Percentiles rank a stretch among this genome's conserved stretches.
phyloP scores from a whole-genome alignment of 2,329 filamentous ascomycete species.

The Xylariales sp. region DNA sequence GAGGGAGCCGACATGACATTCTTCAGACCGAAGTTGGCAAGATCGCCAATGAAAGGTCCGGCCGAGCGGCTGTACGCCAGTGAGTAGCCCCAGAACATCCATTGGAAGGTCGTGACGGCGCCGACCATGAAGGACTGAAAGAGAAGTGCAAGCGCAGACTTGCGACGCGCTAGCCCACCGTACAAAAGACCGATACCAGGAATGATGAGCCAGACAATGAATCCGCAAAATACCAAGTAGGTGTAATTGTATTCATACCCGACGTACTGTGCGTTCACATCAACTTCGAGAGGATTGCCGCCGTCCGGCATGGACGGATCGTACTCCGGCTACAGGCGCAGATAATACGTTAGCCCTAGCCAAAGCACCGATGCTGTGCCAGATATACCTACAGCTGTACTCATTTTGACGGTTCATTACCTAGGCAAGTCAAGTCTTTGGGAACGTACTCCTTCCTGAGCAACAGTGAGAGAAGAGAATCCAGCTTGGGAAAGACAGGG shows the following conservation, averaged over 20 bases:
- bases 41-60: conserved; percentile 30
- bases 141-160: conserved; percentile 39
- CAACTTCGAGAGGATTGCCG: conserved; percentile 18
- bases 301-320: conserved; percentile 19
- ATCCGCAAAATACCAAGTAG: conserved; percentile 54
- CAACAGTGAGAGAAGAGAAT: too few relatives aligned
- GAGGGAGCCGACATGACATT: conserved; percentile 33
- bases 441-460: too few relatives aligned
- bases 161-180: conserved; percentile 33
- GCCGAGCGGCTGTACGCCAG: conserved; percentile 34
- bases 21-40: conserved; percentile 30
- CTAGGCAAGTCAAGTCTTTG: too few relatives aligned
- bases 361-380: too few relatives aligned
- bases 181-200: conserved; percentile 34
- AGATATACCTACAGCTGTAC: too few relatives aligned
- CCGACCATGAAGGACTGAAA: conserved; percentile 43
- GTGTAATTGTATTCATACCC: conserved; percentile 58
- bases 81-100: conserved; percentile 42
- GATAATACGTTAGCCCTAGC: too few relatives aligned
- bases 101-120: conserved; percentile 39
- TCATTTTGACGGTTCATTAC: too few relatives aligned
- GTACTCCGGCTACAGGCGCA: conserved; percentile 11
- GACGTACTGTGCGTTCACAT: conserved; percentile 45
- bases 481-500: too few relatives aligned
- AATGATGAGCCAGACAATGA: conserved; percentile 60